Percentiles rank a stretch among this genome's conserved stretches.
Evolutionary conservation across 1,284 basidiomycete species (phyloP).

Genomic region (Fomitopsis betulina): DNA sequence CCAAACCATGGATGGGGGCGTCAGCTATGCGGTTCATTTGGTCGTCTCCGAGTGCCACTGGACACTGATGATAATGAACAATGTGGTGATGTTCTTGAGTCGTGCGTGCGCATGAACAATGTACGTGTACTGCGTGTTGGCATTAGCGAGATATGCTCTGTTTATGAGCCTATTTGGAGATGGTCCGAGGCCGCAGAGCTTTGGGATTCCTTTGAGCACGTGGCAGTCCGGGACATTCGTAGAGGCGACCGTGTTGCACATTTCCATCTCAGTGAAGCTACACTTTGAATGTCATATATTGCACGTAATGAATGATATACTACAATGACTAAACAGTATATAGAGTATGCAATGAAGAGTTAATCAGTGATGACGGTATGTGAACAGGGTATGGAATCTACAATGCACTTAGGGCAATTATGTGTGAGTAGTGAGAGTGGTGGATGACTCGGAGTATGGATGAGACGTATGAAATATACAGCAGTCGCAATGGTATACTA

Average conservation of each 20-base stretch:
- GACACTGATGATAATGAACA: slow-evolving; percentile 23
- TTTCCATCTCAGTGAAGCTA: background rate
- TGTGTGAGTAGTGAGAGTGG: too few species aligned
- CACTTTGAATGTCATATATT: background rate
- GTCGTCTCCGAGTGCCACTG: slow-evolving; percentile 33
- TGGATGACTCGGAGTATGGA: too few species aligned
- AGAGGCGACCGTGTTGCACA: background rate
- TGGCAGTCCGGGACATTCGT: background rate
- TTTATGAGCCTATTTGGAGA: slow-evolving; percentile 34
- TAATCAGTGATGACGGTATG: too few species aligned
- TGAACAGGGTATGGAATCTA: too few species aligned
- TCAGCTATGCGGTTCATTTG: slow-evolving; percentile 37
- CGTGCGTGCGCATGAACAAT: slow-evolving; percentile 27
- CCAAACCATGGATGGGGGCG: slow-evolving; percentile 44
- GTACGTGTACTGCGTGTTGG: slow-evolving; percentile 29
- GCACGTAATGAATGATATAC: too few species aligned
- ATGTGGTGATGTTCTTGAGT: slow-evolving; percentile 28
- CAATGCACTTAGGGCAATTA: too few species aligned
- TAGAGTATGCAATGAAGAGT: too few species aligned
- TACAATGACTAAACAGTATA: too few species aligned
- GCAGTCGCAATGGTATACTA: too few species aligned
- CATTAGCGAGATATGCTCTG: slow-evolving; percentile 33
- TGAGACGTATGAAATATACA: too few species aligned
- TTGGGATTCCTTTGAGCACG: background rate
- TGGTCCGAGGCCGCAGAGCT: background rate